Percentiles rank a stretch among this genome's conserved stretches.
These are phyloP conservation scores for Neurospora sp. DNA, from an alignment of 495 filamentous ascomycete genomes.

Conservation along the genomic window DNA sequence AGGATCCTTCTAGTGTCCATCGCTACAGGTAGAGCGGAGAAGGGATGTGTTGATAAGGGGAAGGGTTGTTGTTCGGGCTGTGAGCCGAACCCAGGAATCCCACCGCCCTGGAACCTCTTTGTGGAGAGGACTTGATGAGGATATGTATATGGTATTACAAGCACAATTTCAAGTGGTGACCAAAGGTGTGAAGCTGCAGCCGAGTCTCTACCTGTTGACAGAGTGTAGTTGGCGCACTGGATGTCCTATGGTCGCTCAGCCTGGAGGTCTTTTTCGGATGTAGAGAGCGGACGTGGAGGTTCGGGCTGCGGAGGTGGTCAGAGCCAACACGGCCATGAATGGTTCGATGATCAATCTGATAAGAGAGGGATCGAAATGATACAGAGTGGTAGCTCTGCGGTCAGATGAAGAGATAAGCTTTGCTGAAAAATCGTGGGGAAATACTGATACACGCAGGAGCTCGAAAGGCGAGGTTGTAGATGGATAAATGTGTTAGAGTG, in stretches of 20 bases:
- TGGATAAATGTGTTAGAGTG: not conserved
- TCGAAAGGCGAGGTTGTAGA: not conserved
- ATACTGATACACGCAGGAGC: not conserved
- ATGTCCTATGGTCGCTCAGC: not conserved
- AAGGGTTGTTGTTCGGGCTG: not conserved
- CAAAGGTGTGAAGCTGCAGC: not conserved
- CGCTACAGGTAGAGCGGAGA: not conserved
- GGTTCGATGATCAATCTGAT: not conserved
- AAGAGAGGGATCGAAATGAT: not conserved
- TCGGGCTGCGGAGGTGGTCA: not conserved
- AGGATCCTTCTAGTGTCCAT: constrained; percentile 92
- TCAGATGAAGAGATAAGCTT: not conserved
- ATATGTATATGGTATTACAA: not conserved
- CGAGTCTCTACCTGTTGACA: not conserved
- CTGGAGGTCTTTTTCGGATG: not conserved
- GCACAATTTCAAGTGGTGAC: not conserved
- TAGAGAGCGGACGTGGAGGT: not conserved
- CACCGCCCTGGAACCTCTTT: not conserved
- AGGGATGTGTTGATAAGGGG: not conserved
- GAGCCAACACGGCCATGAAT: not conserved
- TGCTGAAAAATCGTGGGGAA: not conserved
- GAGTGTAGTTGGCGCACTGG: not conserved
- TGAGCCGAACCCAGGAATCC: not conserved
- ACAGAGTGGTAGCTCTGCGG: not conserved
- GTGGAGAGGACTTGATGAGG: not conserved